Evolutionary conservation across 306 rosid genomes (phyloP), one percentile per base, ranked within the genome.

Genomic region (Ammopiptanthus mongolicus): DNA sequence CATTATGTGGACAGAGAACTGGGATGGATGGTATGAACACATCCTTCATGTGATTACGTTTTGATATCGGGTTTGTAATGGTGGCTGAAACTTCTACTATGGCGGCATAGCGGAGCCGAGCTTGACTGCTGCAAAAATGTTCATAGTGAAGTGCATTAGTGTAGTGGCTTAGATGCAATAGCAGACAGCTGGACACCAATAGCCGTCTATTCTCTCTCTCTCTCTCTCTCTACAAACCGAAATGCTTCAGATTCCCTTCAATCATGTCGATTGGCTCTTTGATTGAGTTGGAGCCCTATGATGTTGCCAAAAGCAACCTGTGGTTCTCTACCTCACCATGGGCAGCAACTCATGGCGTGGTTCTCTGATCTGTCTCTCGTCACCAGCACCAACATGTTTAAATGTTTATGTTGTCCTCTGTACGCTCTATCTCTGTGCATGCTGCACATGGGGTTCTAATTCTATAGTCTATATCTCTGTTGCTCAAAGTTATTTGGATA

Each of bases 11-110:
- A 91, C 98, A 1, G 98, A 95, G 82, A 76, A 95, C 80, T 95
- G 98, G 98, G 96, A 90, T 82, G 98, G 98, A 87, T 95, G 98
- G 97, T 95, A 88, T 74, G 86, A 64, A 74, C 25, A 48, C 80
- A 65, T 71, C 23, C 67, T 70, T 78, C 62, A 75, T 46, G 60
- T 65, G 66, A 22, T 22, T 41, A 41, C 56, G 73, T 68, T 80
- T 66, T 72, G 51, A 58, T 51, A 34, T 70, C 19, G 61, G 58
- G 18, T 28, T 52, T 76, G 59, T 56, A 36, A 42, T 73, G 56
- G 33, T 52, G 39, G 71, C 80, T 63, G 28, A 21, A 61, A 52
- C 34, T 6, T 15, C 66, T 58, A 46, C 33, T 34, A 41, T 46
- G 33, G 65, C 1, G 0, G 15, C 65, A 55, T 22, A 55, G 37